Percentiles rank a stretch among this genome's conserved stretches.
Evolutionary conservation across 73 alveolate genomes (phyloP).

Genomic region (Tetrahymena elliotti): DNA sequence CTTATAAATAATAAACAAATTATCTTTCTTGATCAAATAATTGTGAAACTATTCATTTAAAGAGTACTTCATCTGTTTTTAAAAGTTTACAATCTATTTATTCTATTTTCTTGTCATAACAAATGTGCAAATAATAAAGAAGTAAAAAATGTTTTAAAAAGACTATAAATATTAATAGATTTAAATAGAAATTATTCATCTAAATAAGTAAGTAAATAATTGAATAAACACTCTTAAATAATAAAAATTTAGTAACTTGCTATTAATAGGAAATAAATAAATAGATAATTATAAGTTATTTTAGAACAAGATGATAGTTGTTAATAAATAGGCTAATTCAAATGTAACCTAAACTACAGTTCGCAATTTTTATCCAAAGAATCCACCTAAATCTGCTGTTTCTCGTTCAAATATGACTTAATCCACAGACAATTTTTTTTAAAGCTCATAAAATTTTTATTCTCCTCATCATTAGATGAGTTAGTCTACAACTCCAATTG

Average conservation of each 20-base stretch:
- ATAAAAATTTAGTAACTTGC: background rate
- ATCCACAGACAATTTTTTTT: background rate
- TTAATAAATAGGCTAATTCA: background rate
- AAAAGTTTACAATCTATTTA: no score
- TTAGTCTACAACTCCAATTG: background rate
- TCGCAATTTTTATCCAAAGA: background rate
- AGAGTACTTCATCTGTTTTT: no score
- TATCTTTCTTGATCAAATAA: no score
- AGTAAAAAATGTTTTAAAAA: background rate
- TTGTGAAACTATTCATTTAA: no score
- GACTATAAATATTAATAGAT: background rate
- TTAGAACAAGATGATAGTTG: background rate
- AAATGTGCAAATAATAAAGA: no score
- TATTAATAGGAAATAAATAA: background rate
- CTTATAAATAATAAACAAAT: no score
- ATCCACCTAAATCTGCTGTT: background rate
- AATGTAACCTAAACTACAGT: background rate
- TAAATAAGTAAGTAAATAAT: no score
- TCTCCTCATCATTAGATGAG: background rate
- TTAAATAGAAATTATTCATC: no score
- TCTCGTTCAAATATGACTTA: background rate
- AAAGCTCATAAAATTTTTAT: background rate
- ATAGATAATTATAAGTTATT: background rate
- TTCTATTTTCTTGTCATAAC: no score
- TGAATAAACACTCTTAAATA: background rate